Percentiles rank a stretch among this genome's conserved stretches.
Conservation (phyloP, 805 yeast genomes). For the Pichia paraexigua region DNA sequence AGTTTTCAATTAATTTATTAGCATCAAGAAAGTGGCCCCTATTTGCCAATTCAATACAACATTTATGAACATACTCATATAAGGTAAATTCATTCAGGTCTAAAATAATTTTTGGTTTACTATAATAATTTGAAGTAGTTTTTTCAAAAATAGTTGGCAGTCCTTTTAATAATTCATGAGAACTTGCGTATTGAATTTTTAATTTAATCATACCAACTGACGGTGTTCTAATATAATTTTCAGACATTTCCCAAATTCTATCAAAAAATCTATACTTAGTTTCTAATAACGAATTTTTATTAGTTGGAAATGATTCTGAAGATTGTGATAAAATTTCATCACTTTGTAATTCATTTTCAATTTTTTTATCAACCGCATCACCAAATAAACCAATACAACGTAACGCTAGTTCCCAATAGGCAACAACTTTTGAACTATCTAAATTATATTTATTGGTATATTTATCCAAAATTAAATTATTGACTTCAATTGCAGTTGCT, state of each 20-base stretch:
- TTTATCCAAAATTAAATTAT: constrained; percentile 18
- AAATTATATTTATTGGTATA: constrained; percentile 10
- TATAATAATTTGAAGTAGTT: constrained; percentile 7
- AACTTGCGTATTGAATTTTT: constrained; percentile 18
- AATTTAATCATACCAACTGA: constrained; percentile 18
- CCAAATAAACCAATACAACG: constrained; percentile 19
- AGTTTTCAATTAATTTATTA: constrained; percentile 21
- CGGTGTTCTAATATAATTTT: constrained; percentile 7
- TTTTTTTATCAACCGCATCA: constrained; percentile 16
- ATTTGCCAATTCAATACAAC: constrained; percentile 17
- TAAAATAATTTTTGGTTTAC: constrained; percentile 13
- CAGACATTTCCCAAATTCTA: constrained; percentile 19
- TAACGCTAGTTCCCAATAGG: constrained; percentile 23
- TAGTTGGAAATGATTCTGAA: background rate
- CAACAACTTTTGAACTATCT: background rate
- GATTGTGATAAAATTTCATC: background rate
- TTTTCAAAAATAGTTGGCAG: constrained; percentile 17
- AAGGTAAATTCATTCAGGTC: constrained; percentile 17
- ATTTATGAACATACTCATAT: constrained; percentile 17
- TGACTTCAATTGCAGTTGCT: constrained; percentile 20
- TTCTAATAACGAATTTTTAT: constrained; percentile 4
- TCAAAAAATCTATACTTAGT: constrained; percentile 19
- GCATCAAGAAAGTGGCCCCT: constrained; percentile 22
- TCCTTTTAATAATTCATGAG: constrained; percentile 17
- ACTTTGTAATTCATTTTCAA: constrained; percentile 6